Conservation (phyloP, 352 stramenopile species). For the Globisporangium echinulatum region DNA sequence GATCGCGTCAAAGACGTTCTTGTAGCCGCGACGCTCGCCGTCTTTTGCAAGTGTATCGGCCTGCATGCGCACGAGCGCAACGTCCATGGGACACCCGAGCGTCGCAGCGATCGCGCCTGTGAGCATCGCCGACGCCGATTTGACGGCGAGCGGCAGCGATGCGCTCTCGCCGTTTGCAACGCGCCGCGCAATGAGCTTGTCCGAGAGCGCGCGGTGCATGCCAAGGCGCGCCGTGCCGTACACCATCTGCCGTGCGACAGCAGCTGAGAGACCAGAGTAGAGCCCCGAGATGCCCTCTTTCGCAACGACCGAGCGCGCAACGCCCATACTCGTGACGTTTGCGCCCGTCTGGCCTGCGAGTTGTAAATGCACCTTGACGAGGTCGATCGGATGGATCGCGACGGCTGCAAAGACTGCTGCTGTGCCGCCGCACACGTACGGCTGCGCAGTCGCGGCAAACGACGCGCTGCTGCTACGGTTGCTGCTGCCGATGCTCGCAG, state of each 20-base stretch:
- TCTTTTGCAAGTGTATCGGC: conserved; percentile 91
- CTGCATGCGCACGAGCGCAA: conserved; percentile 97
- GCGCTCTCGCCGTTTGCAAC: conserved; percentile 65
- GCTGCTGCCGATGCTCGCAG: background rate
- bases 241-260: conserved; percentile 80
- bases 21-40: conserved; percentile 95
- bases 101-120: conserved; percentile 90
- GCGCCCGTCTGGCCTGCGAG: conserved; percentile 73
- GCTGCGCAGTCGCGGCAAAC: conserved; percentile 52
- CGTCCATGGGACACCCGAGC: conserved; percentile 97
- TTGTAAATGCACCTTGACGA: conserved; percentile 89
- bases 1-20: conserved; percentile 97
- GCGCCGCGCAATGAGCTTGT: conserved; percentile 65
- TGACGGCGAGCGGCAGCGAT: conserved; percentile 65
- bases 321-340: conserved; percentile 65
- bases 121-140: conserved; percentile 66
- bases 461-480: conserved; percentile 18
- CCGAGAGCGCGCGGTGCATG: conserved; percentile 80
- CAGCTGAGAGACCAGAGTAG: conserved; percentile 79
- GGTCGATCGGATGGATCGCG: conserved; percentile 87
- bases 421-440: conserved; percentile 75
- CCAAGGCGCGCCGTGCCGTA: conserved; percentile 80
- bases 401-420: conserved; percentile 69
- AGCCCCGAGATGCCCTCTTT: conserved; percentile 78
- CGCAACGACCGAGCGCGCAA: conserved; percentile 74